These are phyloP conservation scores for Termitomyces sp. DNA, from an alignment of 768 basidiomycete genomes.

Conservation along the genomic window DNA sequence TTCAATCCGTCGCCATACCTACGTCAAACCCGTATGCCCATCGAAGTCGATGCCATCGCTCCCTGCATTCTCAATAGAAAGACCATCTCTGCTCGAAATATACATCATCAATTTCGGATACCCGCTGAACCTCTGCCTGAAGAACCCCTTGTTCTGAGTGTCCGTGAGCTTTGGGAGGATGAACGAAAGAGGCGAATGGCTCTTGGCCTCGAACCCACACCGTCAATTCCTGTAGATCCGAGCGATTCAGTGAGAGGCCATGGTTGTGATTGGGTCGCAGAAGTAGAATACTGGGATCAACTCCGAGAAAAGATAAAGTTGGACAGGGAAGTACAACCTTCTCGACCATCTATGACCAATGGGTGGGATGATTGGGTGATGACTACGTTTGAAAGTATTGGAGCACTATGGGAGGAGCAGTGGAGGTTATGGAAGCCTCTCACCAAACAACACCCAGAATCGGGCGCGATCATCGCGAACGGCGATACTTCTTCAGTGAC, in stretches of 20 bases:
- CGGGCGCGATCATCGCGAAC: background rate
- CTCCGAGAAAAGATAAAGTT: conserved; percentile 59
- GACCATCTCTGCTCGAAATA: conserved; percentile 54
- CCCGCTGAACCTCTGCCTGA: conserved; percentile 45
- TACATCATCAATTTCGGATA: conserved; percentile 68
- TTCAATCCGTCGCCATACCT: conserved; percentile 56
- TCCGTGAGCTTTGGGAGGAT: conserved; percentile 96
- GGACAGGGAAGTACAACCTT: conserved; percentile 22
- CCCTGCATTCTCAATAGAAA: conserved; percentile 87
- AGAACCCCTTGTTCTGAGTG: conserved; percentile 81
- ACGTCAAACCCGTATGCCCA: conserved; percentile 59
- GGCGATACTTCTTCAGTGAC: background rate
- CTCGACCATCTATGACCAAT: conserved; percentile 12
- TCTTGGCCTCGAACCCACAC: conserved; percentile 69
- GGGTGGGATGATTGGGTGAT: conserved; percentile 75
- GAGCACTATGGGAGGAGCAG: conserved; percentile 75
- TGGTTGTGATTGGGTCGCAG: conserved; percentile 66
- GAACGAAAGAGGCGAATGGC: conserved; percentile 73
- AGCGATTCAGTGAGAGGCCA: conserved; percentile 57
- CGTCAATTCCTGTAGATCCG: conserved; percentile 66
- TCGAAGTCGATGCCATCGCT: conserved; percentile 83
- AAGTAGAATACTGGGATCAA: conserved; percentile 74
- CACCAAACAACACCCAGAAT: background rate
- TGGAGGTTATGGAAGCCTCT: conserved; percentile 56
- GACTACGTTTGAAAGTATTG: conserved; percentile 88